phyloP scores from a whole-genome alignment of 164 flowering plant species.

The Echeveria elegans region DNA sequence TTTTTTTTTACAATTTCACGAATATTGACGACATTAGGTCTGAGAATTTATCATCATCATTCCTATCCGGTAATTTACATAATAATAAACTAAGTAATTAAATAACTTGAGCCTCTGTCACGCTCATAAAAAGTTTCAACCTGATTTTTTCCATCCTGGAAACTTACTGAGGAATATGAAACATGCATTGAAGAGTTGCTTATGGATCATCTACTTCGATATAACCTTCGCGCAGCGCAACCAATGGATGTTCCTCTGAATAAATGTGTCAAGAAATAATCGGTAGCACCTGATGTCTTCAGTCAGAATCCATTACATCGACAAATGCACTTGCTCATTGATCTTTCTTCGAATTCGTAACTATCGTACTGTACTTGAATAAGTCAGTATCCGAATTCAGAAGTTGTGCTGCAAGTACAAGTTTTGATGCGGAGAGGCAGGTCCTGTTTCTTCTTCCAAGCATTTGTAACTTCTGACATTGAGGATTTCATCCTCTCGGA shows the following conservation, averaged over 20 bases:
- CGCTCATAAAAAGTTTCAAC: too few species aligned
- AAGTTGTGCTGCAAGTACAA: conserved; percentile 90
- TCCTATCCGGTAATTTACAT: background rate
- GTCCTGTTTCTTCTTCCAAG: conserved; percentile 87
- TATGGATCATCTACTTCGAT: too few species aligned
- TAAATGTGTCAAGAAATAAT: background rate
- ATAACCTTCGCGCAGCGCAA: too few species aligned
- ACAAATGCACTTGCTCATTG: too few species aligned
- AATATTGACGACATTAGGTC: background rate
- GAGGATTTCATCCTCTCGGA: conserved; percentile 93
- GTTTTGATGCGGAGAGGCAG: conserved; percentile 81
- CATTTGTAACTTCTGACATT: conserved; percentile 52
- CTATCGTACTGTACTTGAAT: background rate
- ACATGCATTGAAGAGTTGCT: background rate
- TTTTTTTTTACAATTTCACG: too few species aligned
- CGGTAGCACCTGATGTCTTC: background rate
- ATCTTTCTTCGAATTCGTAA: too few species aligned
- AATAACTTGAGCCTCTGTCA: background rate
- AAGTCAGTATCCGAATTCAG: conserved; percentile 33
- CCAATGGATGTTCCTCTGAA: too few species aligned
- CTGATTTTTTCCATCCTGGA: background rate
- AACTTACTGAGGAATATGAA: background rate
- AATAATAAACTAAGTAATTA: background rate
- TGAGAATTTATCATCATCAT: background rate
- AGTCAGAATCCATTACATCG: background rate